Percentiles rank a stretch among this genome's conserved stretches.
Evolutionary conservation across 108 stramenopile genomes (phyloP).

Genomic region (Stephanodiscus triporus): DNA sequence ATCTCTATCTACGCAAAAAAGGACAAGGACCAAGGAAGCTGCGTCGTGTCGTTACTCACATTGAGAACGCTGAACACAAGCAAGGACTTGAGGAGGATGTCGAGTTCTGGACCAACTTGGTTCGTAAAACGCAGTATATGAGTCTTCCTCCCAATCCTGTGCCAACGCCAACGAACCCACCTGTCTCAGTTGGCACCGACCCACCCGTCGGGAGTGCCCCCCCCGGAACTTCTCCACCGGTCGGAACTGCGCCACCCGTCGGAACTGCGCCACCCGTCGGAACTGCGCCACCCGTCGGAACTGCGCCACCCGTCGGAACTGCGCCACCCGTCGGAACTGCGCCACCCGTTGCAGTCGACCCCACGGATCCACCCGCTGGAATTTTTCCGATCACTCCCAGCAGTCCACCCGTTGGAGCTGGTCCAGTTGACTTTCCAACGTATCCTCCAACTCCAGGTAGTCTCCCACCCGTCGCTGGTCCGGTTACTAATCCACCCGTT

Average conservation of each 20-base stretch:
- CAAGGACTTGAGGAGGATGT: conserved; percentile 6
- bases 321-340: conserved; percentile 2
- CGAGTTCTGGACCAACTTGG: conserved; percentile 2
- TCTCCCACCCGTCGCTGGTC: neutral
- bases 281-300: neutral
- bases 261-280: neutral
- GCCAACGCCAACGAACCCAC: neutral
- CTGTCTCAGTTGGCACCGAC: neutral
- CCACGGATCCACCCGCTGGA: neutral
- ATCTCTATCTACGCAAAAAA: neutral
- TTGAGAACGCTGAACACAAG: neutral
- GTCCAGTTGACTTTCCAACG: neutral
- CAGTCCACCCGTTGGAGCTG: neutral
- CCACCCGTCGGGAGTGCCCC: neutral
- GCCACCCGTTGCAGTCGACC: neutral
- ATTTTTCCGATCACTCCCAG: neutral
- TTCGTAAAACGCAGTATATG: conserved; percentile 9
- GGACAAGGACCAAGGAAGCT: neutral
- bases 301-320: neutral
- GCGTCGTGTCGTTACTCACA: neutral
- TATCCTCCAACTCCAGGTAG: neutral
- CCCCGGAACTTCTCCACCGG: neutral
- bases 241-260: conserved; percentile 2
- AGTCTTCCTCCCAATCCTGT: conserved; percentile 2
- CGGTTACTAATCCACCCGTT: neutral